Evolutionary conservation across 345 rosid species (phyloP).

Genomic region (Salix arbutifolia): DNA sequence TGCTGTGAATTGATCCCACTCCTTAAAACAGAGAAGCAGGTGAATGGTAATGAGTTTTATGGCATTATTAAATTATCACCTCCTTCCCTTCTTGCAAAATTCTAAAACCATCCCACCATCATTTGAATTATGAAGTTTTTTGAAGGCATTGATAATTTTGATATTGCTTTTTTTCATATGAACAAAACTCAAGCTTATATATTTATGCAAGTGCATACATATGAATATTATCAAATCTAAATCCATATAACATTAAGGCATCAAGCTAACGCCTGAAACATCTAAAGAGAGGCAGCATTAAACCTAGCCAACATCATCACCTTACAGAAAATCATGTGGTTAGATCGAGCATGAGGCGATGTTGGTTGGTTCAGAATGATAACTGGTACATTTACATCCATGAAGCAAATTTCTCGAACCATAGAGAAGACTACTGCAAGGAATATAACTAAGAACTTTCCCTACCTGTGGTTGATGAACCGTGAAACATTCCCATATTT

Average conservation of each 20-base stretch:
- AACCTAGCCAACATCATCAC: background rate
- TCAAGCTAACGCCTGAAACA: background rate
- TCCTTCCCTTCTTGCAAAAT: background rate
- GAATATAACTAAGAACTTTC: background rate
- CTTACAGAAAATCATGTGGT: background rate
- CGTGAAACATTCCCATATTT: slow-evolving; percentile 76
- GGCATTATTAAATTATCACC: background rate
- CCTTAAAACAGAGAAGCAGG: background rate
- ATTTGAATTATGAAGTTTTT: background rate
- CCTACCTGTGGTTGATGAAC: slow-evolving; percentile 93
- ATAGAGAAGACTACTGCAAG: background rate
- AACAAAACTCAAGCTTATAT: background rate
- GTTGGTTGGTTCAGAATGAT: background rate
- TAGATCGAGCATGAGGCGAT: background rate
- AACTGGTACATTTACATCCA: background rate
- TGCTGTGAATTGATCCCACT: background rate
- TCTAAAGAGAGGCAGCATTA: background rate
- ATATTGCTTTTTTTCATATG: background rate
- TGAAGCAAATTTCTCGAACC: background rate
- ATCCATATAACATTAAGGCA: background rate
- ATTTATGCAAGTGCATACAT: too few species aligned
- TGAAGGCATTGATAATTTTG: background rate
- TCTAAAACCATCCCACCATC: background rate
- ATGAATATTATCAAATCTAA: too few species aligned
- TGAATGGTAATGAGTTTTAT: background rate